Evolutionary conservation across 1,284 basidiomycete species (phyloP).

Genomic region (Trichosporon ovoides): DNA sequence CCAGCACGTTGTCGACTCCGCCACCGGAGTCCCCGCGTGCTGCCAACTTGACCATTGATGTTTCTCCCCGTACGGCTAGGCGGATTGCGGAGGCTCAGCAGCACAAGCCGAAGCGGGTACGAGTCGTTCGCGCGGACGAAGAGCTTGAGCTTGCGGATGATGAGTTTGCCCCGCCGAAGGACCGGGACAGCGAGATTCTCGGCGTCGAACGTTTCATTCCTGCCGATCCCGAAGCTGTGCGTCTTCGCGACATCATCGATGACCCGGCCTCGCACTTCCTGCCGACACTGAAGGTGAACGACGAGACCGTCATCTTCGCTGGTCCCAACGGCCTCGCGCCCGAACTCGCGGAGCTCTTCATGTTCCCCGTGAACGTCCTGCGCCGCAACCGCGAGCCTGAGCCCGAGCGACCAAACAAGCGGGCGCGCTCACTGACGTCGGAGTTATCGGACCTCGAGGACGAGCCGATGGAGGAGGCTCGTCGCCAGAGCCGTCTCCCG

Average conservation of each 20-base stretch:
- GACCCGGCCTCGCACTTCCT: constrained; percentile 81
- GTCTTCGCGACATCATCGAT: constrained; percentile 72
- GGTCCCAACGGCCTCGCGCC: constrained; percentile 65
- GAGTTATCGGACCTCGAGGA: constrained; percentile 14
- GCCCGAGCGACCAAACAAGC: constrained; percentile 10
- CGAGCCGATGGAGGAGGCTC: constrained; percentile 57
- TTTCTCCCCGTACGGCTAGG: constrained; percentile 55
- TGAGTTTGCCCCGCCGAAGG: constrained; percentile 58
- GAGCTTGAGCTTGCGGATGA: constrained; percentile 74
- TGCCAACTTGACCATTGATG: constrained; percentile 33
- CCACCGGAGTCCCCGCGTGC: constrained; percentile 34
- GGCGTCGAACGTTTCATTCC: constrained; percentile 76
- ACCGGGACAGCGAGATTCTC: constrained; percentile 66
- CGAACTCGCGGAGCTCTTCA: constrained; percentile 74
- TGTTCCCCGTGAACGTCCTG: constrained; percentile 62
- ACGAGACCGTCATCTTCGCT: constrained; percentile 66
- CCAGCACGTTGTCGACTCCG: constrained; percentile 41
- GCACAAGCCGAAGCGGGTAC: constrained; percentile 56
- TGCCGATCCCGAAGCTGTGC: constrained; percentile 71
- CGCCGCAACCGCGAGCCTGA: constrained; percentile 43
- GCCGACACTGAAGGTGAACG: constrained; percentile 65
- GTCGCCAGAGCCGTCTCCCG: constrained; percentile 39
- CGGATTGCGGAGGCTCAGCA: constrained; percentile 45
- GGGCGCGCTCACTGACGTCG: background rate
- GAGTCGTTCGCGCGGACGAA: constrained; percentile 55